Evolutionary conservation across 345 rosid genomes (phyloP).

Genomic region (Populus tremula): DNA sequence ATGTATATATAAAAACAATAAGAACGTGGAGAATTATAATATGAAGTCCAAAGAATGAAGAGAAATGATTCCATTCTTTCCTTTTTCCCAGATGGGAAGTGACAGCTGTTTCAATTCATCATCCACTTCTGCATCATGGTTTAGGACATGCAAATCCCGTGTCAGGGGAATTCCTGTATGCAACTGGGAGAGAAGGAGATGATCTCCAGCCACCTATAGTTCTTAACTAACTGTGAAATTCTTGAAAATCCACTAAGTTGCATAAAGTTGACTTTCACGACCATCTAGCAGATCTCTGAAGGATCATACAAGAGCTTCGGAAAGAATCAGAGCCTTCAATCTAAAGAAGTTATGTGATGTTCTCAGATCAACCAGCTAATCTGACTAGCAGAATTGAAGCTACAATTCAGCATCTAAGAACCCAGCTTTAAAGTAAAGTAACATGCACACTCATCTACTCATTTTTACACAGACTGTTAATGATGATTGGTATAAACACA

Average conservation of each 20-base stretch:
- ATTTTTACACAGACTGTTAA: background rate
- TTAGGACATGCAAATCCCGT: background rate
- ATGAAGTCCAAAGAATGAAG: background rate
- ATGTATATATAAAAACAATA: too few relatives aligned
- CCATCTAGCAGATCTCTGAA: background rate
- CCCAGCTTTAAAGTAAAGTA: background rate
- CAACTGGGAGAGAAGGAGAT: background rate
- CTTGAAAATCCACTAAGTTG: background rate
- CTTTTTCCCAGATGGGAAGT: background rate
- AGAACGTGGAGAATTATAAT: background rate
- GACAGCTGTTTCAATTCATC: background rate
- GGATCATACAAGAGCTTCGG: background rate
- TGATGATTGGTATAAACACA: background rate
- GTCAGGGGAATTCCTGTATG: background rate
- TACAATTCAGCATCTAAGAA: background rate
- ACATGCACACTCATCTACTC: background rate
- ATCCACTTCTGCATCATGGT: background rate
- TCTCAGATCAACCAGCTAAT: background rate
- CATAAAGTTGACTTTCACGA: background rate
- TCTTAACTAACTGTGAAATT: background rate
- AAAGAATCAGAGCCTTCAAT: background rate
- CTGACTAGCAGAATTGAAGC: background rate
- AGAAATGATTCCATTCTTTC: conserved; percentile 1
- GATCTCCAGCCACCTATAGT: background rate
- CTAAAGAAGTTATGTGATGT: background rate